Conservation (phyloP, 352 stramenopile species). For the Peronospora destructor region DNA sequence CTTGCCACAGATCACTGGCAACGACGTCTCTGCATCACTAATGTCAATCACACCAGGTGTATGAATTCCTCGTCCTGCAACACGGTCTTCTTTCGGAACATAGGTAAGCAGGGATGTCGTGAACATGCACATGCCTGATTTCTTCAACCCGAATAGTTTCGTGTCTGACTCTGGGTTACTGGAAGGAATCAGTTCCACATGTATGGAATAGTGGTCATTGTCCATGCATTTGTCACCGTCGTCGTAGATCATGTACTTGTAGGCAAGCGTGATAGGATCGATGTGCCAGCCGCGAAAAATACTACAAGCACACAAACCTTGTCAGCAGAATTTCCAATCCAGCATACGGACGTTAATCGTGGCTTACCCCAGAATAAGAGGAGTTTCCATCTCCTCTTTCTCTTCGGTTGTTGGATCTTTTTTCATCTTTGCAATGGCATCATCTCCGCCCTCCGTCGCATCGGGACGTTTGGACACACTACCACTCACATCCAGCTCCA, state of each 20-base stretch:
- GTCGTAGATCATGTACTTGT: slow-evolving; percentile 76
- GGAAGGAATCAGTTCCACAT: slow-evolving; percentile 48
- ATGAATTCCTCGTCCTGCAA: slow-evolving; percentile 47
- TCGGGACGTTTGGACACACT: slow-evolving; percentile 2
- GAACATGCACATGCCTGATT: slow-evolving; percentile 53
- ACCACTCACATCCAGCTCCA: slow-evolving; percentile 24
- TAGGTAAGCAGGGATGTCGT: slow-evolving; percentile 42
- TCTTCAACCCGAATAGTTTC: slow-evolving; percentile 46
- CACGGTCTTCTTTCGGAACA: slow-evolving; percentile 35
- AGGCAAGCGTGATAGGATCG: slow-evolving; percentile 66
- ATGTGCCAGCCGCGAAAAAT: slow-evolving; percentile 76
- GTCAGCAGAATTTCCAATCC: slow-evolving; percentile 2
- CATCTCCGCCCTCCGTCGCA: slow-evolving; percentile 7
- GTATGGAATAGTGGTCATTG: slow-evolving; percentile 35
- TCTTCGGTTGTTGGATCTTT: slow-evolving; percentile 14
- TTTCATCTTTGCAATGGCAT: slow-evolving; percentile 3
- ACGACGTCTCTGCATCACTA: slow-evolving; percentile 38
- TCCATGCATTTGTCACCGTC: slow-evolving; percentile 63
- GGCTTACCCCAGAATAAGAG: slow-evolving; percentile 49
- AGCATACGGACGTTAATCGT: background rate
- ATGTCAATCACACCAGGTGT: slow-evolving; percentile 65
- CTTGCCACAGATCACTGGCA: slow-evolving; percentile 59
- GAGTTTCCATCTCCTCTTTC: slow-evolving; percentile 20
- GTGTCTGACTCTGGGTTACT: slow-evolving; percentile 31
- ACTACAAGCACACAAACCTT: slow-evolving; percentile 24